A percentile compares a stretch with the other conserved stretches of the same genome.
Evolutionary conservation across 2,329 filamentous ascomycete species (phyloP).

Genomic region (Sclerotinia sclerotiorum): DNA sequence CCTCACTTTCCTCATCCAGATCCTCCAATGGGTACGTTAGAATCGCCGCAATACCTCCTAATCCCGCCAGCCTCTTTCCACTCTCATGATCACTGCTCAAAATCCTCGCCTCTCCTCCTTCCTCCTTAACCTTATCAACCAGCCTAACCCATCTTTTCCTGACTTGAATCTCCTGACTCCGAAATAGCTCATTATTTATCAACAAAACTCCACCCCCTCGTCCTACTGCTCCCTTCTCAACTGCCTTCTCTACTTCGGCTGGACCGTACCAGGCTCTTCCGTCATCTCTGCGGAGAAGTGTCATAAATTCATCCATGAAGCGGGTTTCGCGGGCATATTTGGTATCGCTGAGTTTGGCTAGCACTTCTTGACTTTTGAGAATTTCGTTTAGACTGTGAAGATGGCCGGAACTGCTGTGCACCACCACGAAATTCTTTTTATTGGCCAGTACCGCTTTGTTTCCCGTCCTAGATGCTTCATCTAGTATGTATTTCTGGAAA

Average conservation of each 20-base stretch:
- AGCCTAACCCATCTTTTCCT: slow-evolving; percentile 79
- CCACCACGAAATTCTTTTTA: slow-evolving; percentile 65
- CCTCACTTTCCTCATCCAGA: slow-evolving; percentile 67
- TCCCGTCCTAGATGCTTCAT: slow-evolving; percentile 54
- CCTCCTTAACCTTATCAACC: slow-evolving; percentile 82
- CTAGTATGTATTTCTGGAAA: slow-evolving; percentile 75
- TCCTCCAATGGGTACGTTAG: slow-evolving; percentile 85
- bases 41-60: slow-evolving; percentile 87
- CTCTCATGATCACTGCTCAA: slow-evolving; percentile 94
- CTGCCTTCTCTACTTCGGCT: slow-evolving; percentile 75
- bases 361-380: slow-evolving; percentile 76
- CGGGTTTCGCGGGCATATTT: slow-evolving; percentile 83
- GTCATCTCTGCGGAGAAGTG: slow-evolving; percentile 77
- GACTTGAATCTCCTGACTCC: slow-evolving; percentile 74
- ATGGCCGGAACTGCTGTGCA: slow-evolving; percentile 83
- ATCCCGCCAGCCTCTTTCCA: slow-evolving; percentile 75
- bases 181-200: slow-evolving; percentile 84
- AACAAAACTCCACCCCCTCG: slow-evolving; percentile 80
- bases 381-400: slow-evolving; percentile 86
- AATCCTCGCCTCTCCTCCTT: slow-evolving; percentile 85
- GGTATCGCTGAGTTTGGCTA: slow-evolving; percentile 75
- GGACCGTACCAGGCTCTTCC: slow-evolving; percentile 89
- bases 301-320: slow-evolving; percentile 81
- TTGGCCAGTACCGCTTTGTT: slow-evolving; percentile 70
- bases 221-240: slow-evolving; percentile 85